A percentile compares a stretch with the other conserved stretches of the same genome.
These are phyloP conservation scores for Cladorrhinum samala DNA, from an alignment of 495 filamentous ascomycete genomes.

Conservation along the genomic window DNA sequence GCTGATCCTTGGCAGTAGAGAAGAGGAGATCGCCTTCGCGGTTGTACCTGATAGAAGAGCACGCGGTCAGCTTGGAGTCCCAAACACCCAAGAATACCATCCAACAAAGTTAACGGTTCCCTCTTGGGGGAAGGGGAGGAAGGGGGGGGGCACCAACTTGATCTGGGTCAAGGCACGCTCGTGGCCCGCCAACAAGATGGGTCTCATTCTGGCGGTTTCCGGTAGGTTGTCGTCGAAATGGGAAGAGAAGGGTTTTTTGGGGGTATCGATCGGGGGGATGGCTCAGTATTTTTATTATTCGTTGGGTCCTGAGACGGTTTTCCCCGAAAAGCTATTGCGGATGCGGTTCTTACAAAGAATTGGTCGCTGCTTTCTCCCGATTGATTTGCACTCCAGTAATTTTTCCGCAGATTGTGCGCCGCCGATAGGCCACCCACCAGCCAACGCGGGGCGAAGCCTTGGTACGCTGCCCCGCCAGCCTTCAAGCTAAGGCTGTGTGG, in stretches of 20 bases:
- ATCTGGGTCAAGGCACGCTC: conserved; percentile 98
- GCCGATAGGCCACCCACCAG: conserved; percentile 17
- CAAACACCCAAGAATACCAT: background rate
- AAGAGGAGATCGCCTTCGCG: conserved; percentile 96
- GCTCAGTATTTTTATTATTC: background rate
- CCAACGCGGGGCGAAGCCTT: conserved; percentile 21
- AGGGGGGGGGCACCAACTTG: conserved; percentile 53
- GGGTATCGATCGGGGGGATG: background rate
- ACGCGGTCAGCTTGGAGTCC: conserved; percentile 18
- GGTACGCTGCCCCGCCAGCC: conserved; percentile 14
- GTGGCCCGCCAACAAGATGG: conserved; percentile 92
- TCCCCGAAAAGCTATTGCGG: conserved; percentile 6
- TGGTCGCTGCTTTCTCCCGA: conserved; percentile 5
- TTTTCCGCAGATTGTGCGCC: conserved; percentile 35
- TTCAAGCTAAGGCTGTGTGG: background rate
- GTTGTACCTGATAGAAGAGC: conserved; percentile 59
- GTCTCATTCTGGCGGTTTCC: conserved; percentile 64
- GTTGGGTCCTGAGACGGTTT: conserved; percentile 2
- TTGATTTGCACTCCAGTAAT: conserved; percentile 22
- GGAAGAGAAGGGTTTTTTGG: background rate
- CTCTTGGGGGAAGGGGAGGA: background rate
- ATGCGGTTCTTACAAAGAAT: conserved; percentile 10
- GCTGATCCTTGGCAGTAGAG: conserved; percentile 94
- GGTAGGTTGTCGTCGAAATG: background rate
- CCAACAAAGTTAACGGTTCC: background rate